Evolutionary conservation across 2,329 filamentous ascomycete genomes (phyloP), one percentile per base, ranked within the genome.

Genomic region (Colletotrichum godetiae): DNA sequence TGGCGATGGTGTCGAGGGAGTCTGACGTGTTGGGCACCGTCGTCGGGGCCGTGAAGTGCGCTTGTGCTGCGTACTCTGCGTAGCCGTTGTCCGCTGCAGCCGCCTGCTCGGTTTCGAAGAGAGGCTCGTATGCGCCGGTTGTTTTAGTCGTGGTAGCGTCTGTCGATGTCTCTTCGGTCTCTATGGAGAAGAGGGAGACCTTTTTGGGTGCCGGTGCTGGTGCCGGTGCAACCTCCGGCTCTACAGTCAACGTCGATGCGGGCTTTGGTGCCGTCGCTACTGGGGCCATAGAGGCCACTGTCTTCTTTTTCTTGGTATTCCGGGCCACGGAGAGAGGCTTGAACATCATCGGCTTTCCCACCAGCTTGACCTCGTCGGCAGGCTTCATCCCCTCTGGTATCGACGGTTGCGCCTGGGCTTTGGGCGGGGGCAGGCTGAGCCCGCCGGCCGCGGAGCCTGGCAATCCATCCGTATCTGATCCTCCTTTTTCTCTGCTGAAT

Each of bases 341-440:
- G 82, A 98, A 98, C 90, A 95, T 94, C 82, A 95, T 90, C 13
- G 95, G 91, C 77, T 95, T 97, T 24, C 93, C 94, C 2, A 92
- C 89, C 15, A 93, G 83, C 82, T 94, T 92, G 19, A 93, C 88
- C 71, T 92, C 90, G 2, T 89, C 86, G n/a, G 88, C 88, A 31
- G 88, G 82, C 78, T 91, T 90, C 78, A 90, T 87, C 55, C 88
- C 88, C 13, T 85, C 85, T 1, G 88, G 87, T 77, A 89, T 88
- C 37, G 86, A 84, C n/a, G 88, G 87, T 58, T 83, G 83, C 22
- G 81, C 79, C 15, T 82, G 78, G 24, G 77, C 77, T 73, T 83
- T 85, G 11, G 86, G 84, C n/a, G 85, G 77, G 5, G 85, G 82
- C n/a, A 87, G 78, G 27, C 72, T 79, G 76, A 84, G 73, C 6